Evolutionary conservation across 2,329 filamentous ascomycete species (phyloP), one percentile per base, ranked within the genome.

Genomic region (Neophaeococcomyces aloes): DNA sequence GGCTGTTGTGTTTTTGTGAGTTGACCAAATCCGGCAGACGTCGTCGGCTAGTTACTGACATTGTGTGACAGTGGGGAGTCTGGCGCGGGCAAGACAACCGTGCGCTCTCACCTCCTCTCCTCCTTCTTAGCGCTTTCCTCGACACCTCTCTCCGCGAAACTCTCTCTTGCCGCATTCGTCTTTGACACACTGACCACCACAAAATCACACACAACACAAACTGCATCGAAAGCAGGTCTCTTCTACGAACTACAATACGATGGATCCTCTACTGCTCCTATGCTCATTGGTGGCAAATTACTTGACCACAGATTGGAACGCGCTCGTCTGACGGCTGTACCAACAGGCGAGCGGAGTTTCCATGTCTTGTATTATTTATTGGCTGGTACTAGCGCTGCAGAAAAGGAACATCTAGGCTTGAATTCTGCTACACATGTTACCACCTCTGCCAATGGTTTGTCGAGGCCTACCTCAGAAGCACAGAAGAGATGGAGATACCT

Each of bases 241-340:
- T 94, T 94, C 61, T 91, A 91, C 61, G 91, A 98, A 63, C 73
- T 98, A 32, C 91, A 98, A 64, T 98, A 98, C 61, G 89, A 98
- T 61, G 94, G 86, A 1, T 79, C 86, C 0, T 81, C 87, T 0
- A 83, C 81, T 0, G 87, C 83, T 57, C 91, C 91, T 1, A 79
- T 87, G 2, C 72, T 98, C 21, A 85, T 98, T 52, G 91, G 91
- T 65, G 89, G 86, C 55, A 96, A 98, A 65, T 72, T 98, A 13
- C 73, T 98, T 34, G 88, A 96, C 56, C 91, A 98, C 62, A 78
- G 91, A 53, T 70, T 98, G 37, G 91, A 98, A 65, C 74, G 91
- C 45, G 94, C 87, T 65, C 78, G 91, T 50, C 87, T 98, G 50
- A 80, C 91, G 21, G 79, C 86, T 31, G 88, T 96, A 0, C 91